Evolutionary conservation across 106 monocot genomes (phyloP).

Genomic region (Amphibolis antarctica): DNA sequence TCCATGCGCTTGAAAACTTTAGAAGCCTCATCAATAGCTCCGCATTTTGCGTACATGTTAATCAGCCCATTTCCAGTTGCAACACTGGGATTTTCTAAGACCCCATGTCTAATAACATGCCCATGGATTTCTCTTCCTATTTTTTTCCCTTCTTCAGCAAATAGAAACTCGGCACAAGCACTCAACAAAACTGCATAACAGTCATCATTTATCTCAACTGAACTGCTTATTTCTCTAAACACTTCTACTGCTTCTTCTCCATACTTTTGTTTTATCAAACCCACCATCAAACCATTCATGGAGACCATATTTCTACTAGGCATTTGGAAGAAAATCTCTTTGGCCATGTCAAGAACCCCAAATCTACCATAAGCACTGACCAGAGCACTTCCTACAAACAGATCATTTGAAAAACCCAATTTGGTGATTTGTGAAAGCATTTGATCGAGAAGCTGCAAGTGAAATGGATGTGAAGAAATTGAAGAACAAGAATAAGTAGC

Average conservation of each 20-base stretch:
- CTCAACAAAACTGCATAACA: slow-evolving; percentile 59
- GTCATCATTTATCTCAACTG: slow-evolving; percentile 27
- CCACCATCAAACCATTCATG: slow-evolving; percentile 87
- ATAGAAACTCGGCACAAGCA: slow-evolving; percentile 47
- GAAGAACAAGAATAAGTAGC: slow-evolving; percentile 19
- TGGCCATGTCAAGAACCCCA: slow-evolving; percentile 39
- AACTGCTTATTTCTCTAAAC: slow-evolving; percentile 28
- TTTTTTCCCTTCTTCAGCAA: slow-evolving; percentile 37
- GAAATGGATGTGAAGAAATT: not conserved
- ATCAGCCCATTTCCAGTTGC: slow-evolving; percentile 55
- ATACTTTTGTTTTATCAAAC: slow-evolving; percentile 40
- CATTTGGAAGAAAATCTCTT: slow-evolving; percentile 35
- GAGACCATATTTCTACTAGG: slow-evolving; percentile 46
- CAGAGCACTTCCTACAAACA: slow-evolving; percentile 80
- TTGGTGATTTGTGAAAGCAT: slow-evolving; percentile 37
- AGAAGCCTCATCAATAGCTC: slow-evolving; percentile 42
- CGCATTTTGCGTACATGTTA: slow-evolving; percentile 84
- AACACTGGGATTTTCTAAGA: slow-evolving; percentile 20
- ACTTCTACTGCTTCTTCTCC: slow-evolving; percentile 59
- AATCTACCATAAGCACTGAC: slow-evolving; percentile 74
- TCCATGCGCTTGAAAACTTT: slow-evolving; percentile 45
- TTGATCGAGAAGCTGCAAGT: slow-evolving; percentile 32
- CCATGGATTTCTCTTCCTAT: slow-evolving; percentile 72
- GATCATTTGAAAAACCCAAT: slow-evolving; percentile 45
- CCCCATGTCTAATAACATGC: slow-evolving; percentile 24